Evolutionary conservation across 306 rosid species (phyloP).

Genomic region (Castanea mollissima): DNA sequence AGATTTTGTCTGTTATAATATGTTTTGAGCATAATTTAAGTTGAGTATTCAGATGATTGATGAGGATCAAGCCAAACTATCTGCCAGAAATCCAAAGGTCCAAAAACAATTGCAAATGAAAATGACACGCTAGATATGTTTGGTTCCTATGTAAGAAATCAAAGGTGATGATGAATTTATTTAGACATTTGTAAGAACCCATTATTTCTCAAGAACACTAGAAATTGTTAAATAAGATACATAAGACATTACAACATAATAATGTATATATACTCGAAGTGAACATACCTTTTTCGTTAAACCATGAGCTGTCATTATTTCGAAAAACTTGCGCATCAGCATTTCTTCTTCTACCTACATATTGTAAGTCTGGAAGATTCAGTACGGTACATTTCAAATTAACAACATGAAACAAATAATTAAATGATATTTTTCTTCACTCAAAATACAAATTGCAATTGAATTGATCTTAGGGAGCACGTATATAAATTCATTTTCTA

Average conservation of each 20-base stretch:
- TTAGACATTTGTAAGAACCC: not conserved
- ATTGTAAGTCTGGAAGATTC: not conserved
- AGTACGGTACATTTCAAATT: not conserved
- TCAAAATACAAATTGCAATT: not conserved
- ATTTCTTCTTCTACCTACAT: conserved; percentile 58
- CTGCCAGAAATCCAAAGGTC: not conserved
- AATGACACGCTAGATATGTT: not conserved
- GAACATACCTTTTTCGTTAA: conserved; percentile 28
- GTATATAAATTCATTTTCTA: not conserved
- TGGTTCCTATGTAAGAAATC: not conserved
- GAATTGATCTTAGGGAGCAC: not conserved
- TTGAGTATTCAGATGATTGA: not conserved
- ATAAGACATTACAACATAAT: not conserved
- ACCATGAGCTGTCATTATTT: conserved; percentile 44
- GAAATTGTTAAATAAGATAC: not conserved
- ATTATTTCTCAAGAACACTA: not conserved
- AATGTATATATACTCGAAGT: not conserved
- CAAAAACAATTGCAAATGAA: not conserved
- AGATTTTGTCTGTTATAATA: not conserved
- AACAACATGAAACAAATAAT: not conserved
- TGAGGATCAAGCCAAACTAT: not conserved
- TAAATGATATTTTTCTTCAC: not conserved
- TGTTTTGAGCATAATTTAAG: not conserved
- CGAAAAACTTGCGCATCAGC: conserved; percentile 52
- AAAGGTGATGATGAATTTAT: not conserved